Base-by-base conservation (phyloP, 2,329 filamentous ascomycete genomes). In the Fusarium torulosum region DNA sequence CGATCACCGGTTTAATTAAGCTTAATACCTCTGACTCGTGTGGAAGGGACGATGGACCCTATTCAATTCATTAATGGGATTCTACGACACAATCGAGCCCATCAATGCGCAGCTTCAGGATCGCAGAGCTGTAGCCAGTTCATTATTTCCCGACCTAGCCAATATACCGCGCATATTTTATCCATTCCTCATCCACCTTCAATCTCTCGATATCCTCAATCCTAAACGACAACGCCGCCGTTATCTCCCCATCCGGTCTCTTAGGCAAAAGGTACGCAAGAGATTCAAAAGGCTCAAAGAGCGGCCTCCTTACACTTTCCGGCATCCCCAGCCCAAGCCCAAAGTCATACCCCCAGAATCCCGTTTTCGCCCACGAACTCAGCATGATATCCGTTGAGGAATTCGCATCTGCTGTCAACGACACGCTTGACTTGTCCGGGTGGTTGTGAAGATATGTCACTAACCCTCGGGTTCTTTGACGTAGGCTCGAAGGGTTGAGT, bases 301-400 rank as follows among this genome's bases (percentile, higher is more conserved):
- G 59, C 5, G 85, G 85, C 46, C 85, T 75, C 0, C 84, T 74
- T 21, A 87, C 84, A 1, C 76, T 77, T 54, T 79, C 79, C 0
- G 85, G 82, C 19, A 66, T 76, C 0, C 85, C 85, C 4, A 87
- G 64, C 0, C 79, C 80, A 3, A 81, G 64, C 0, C 77, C 76
- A 55, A 88, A 88, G 43, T 86, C 82, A 7, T 82, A 73, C 0
- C 79, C 73, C 63, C 83, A 84, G 17, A 75, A 77, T 6, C 79
- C 73, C 4, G 84, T 71, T 51, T 84, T 83, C 1, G 80, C 79
- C 86, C 85, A 88, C 1, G 85, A 88, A 58, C 83, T 87, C 7
- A 88, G 61, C 77, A 83, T 82, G 4, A 88, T 73, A 38, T 86
- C 84, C 0, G 70, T 72, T 0, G 79, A 72, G 0, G 76, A 64